Percentiles rank a stretch among this genome's conserved stretches.
These are phyloP conservation scores for Populus hybrid DNA, from an alignment of 441 rosid genomes.

Conservation along the genomic window DNA sequence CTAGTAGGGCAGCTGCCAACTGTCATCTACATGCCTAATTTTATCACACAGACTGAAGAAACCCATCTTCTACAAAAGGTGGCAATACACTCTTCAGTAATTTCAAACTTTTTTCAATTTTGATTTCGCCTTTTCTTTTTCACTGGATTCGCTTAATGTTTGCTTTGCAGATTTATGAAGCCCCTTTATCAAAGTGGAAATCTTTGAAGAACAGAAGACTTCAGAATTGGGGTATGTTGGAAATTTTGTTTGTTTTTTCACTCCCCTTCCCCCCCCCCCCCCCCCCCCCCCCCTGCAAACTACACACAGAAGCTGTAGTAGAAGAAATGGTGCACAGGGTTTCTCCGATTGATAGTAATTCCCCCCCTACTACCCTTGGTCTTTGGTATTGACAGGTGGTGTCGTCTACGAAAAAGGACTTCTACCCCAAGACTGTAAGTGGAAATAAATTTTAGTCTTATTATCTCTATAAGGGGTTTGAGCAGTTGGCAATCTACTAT, in stretches of 20 bases:
- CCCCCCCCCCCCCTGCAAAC: not conserved
- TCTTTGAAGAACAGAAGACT: conserved; percentile 78
- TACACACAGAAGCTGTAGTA: not conserved
- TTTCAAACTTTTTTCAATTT: not conserved
- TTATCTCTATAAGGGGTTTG: not conserved
- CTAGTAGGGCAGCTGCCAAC: conserved; percentile 64
- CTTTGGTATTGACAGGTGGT: conserved; percentile 57
- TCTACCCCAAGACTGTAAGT: conserved; percentile 80
- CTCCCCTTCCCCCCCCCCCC: not conserved
- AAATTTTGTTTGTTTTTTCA: not conserved
- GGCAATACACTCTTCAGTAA: not conserved
- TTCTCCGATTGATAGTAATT: not conserved
- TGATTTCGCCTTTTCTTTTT: not conserved
- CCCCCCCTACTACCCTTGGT: not conserved
- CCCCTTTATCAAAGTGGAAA: conserved; percentile 75
- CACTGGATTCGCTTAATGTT: not conserved
- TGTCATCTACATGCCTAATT: conserved; percentile 60
- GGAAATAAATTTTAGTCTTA: not conserved
- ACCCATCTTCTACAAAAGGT: conserved; percentile 55
- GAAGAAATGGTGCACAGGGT: not conserved
- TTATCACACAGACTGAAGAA: conserved; percentile 57
- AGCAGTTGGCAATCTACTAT: not conserved
- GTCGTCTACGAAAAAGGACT: conserved; percentile 94
- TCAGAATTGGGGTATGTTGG: conserved; percentile 76
- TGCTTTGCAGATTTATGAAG: conserved; percentile 49